phyloP scores from a whole-genome alignment of 495 filamentous ascomycete species.

The Venustampulla echinocandica region DNA sequence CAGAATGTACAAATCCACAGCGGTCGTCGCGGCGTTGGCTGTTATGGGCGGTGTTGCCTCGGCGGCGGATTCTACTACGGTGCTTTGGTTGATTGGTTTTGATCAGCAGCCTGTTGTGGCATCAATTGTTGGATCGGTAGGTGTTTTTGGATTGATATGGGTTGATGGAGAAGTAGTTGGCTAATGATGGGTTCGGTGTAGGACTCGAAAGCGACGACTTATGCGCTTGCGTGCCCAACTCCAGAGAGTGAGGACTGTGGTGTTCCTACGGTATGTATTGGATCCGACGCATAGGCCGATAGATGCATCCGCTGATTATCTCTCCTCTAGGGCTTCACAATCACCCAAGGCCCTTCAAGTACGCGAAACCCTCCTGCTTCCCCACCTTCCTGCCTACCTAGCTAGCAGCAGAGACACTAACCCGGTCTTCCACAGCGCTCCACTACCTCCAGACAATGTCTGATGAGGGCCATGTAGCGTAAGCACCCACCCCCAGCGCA shows the following conservation, averaged over 20 bases:
- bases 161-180: no score
- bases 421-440: background rate
- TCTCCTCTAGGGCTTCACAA: constrained; percentile 6
- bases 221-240: background rate
- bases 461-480: no score
- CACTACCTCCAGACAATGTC: constrained; percentile 6
- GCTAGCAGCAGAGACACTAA: background rate
- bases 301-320: no score
- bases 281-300: no score
- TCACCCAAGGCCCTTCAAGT: constrained; percentile 16
- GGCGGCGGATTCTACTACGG: background rate
- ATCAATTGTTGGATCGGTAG: background rate
- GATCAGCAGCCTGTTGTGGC: background rate
- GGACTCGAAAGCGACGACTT: background rate
- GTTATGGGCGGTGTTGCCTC: no score
- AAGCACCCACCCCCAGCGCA: no score
- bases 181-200: no score
- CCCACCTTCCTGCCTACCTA: background rate
- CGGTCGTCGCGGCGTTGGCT: background rate
- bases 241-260: background rate
- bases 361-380: background rate
- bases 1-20: background rate
- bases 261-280: no score
- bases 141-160: no score
- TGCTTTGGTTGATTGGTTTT: background rate